Base-by-base conservation (phyloP, 495 filamentous ascomycete species). In the Aspergillus ellipticus region DNA sequence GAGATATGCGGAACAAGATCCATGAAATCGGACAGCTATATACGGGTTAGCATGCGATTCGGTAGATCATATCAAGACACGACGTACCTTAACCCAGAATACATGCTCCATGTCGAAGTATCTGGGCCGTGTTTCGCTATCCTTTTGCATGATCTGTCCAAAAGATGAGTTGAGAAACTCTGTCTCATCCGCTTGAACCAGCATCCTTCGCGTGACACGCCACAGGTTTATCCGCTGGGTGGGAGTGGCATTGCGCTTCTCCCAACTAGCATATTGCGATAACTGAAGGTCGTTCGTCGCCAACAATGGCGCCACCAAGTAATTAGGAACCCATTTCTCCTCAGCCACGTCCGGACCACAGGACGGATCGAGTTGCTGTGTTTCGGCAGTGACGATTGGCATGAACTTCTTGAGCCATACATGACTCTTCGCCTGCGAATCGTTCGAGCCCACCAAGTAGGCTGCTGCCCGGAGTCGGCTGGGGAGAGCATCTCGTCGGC, bases 291-390 rank as follows among this genome's bases (percentile, higher is more conserved):
- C 88, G 66, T 89, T 89, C 49, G 89, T 86, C 28, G 87, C 89
- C 26, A 92, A 73, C 21, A 92, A 73, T 16, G 89, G 80, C 16
- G 88, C 88, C 53, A 85, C 85, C 62, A 92, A 81, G 42, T 87
- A 85, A 58, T 90, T 92, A 26, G 89, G 82, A 60, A 91, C 74
- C 87, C 89, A 92, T 66, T 82, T 79, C 60, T 92, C 88, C 21
- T 76, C 69, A 6, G 74, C 73, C 39, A 74, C 55, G 21, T 80
- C 72, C 22, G 49, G 48, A 17, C 56, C 60, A 63, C 74, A 81
- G 19, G 53, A 54, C 28, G 75, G 70, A 33, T 81, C 71, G 19
- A 83, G 69, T 47, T 82, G 77, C 29, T 64, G 55, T 10, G 75
- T 79, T 42, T 71, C 69, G 11, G 74, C 80, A 35, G 78, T 81